Percentiles rank a stretch among this genome's conserved stretches.
These are phyloP conservation scores for Ceratobasidium sp. DNA, from an alignment of 1,284 basidiomycete species.

Conservation along the genomic window DNA sequence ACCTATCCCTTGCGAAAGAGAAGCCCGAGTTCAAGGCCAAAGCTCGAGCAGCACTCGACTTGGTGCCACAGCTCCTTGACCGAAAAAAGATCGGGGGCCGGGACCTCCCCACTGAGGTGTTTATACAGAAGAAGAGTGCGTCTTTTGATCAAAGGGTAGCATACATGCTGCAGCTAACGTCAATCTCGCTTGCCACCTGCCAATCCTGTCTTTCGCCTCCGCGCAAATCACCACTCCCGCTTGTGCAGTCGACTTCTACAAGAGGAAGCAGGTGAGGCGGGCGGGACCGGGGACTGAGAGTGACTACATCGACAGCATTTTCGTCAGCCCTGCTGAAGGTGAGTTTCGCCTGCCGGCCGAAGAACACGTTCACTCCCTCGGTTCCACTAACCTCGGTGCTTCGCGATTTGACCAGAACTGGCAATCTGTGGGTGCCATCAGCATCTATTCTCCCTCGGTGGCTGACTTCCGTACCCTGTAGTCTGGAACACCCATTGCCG, in stretches of 20 bases:
- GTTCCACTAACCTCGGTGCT: not conserved
- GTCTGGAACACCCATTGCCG: conserved; percentile 43
- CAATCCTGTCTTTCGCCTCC: not conserved
- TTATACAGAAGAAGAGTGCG: conserved; percentile 73
- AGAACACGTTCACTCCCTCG: not conserved
- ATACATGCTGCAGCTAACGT: not conserved
- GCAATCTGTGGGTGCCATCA: conserved; percentile 32
- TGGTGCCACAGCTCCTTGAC: conserved; percentile 65
- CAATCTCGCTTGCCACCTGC: not conserved
- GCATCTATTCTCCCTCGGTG: not conserved
- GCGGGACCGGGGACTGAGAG: conserved; percentile 58
- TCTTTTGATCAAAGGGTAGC: conserved; percentile 30
- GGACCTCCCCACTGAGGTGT: conserved; percentile 73
- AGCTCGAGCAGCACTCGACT: conserved; percentile 67
- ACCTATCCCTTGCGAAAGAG: conserved; percentile 57
- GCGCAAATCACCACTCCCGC: conserved; percentile 9
- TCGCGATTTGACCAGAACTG: conserved; percentile 29
- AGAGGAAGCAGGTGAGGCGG: conserved; percentile 63
- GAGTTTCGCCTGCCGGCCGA: conserved; percentile 42
- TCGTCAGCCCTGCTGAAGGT: conserved; percentile 74
- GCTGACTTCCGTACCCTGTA: conserved; percentile 8
- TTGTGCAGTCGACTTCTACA: conserved; percentile 71
- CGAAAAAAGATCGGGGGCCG: conserved; percentile 69
- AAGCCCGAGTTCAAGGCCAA: conserved; percentile 53
- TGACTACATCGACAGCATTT: conserved; percentile 60